Percentiles rank a stretch among this genome's conserved stretches.
These are phyloP conservation scores for Vanrija humicola DNA, from an alignment of 1,284 basidiomycete genomes.

Conservation along the genomic window DNA sequence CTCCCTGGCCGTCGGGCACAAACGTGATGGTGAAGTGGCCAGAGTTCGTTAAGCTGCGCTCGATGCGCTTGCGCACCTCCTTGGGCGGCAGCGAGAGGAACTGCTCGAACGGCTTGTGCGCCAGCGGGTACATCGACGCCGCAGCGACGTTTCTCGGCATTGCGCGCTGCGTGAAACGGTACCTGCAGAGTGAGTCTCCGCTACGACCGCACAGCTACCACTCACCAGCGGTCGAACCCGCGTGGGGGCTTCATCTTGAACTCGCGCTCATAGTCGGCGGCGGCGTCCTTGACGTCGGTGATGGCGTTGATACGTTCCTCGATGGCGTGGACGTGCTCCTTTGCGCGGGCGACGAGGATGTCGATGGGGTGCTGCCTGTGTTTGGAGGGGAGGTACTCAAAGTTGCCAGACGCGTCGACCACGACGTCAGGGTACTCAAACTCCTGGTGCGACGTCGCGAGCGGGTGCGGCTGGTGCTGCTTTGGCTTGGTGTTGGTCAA, in stretches of 20 bases:
- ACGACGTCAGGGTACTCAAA: slow-evolving; percentile 8
- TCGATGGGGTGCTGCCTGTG: slow-evolving; percentile 34
- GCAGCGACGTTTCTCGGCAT: slow-evolving; percentile 9
- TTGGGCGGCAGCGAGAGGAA: slow-evolving; percentile 31
- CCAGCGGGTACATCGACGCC: slow-evolving; percentile 30
- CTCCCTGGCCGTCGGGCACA: slow-evolving; percentile 37
- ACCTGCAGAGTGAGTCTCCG: slow-evolving; percentile 22
- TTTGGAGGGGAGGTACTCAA: slow-evolving; percentile 7
- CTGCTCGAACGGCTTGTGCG: slow-evolving; percentile 33
- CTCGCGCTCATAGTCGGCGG: slow-evolving; percentile 29
- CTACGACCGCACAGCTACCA: background rate
- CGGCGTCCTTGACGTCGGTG: slow-evolving; percentile 26
- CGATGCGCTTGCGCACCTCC: slow-evolving; percentile 28
- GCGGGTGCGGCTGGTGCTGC: slow-evolving; percentile 5
- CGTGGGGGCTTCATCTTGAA: slow-evolving; percentile 37
- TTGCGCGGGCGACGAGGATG: slow-evolving; percentile 30
- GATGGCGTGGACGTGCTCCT: slow-evolving; percentile 18
- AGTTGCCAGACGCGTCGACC: slow-evolving; percentile 16
- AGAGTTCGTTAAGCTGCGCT: slow-evolving; percentile 4
- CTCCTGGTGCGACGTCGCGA: slow-evolving; percentile 8
- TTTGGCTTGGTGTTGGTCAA: background rate
- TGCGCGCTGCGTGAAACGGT: slow-evolving; percentile 25
- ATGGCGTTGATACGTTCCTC: slow-evolving; percentile 23
- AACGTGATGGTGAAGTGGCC: slow-evolving; percentile 31
- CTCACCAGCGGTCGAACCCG: slow-evolving; percentile 41